Conservation (phyloP, 2,329 filamentous ascomycete species). For the Plectosphaerella sp. region DNA sequence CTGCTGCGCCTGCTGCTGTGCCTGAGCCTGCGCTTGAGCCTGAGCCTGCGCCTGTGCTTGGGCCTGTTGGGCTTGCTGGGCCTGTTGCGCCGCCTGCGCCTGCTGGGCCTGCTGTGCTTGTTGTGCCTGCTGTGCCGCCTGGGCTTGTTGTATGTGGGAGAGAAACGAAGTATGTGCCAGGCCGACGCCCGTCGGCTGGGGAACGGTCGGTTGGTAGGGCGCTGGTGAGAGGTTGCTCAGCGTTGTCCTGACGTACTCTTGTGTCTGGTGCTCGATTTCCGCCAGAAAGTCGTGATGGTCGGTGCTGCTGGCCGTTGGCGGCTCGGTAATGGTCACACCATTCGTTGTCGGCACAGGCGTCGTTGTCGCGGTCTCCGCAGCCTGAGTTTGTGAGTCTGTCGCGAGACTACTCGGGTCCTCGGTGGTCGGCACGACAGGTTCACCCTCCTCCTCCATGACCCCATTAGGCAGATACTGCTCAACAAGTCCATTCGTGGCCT, state of each 20-base stretch:
- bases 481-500: slow-evolving; percentile 35
- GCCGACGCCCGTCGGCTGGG: slow-evolving; percentile 23
- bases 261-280: slow-evolving; percentile 38
- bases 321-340: slow-evolving; percentile 13
- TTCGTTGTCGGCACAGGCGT: slow-evolving; percentile 13
- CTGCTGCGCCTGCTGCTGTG: neutral
- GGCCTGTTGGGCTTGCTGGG: too few species aligned
- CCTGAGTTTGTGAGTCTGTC: neutral
- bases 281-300: slow-evolving; percentile 39
- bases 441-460: slow-evolving; percentile 8
- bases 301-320: slow-evolving; percentile 15
- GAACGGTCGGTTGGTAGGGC: slow-evolving; percentile 36
- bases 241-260: slow-evolving; percentile 39
- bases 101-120: slow-evolving; percentile 26
- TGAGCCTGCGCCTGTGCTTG: slow-evolving; percentile 15
- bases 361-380: slow-evolving; percentile 3
- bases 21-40: neutral
- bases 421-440: slow-evolving; percentile 9
- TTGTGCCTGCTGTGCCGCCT: slow-evolving; percentile 6
- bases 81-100: slow-evolving; percentile 13
- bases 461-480: slow-evolving; percentile 33
- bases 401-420: slow-evolving; percentile 5
- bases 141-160: slow-evolving; percentile 31
- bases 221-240: slow-evolving; percentile 36
- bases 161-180: slow-evolving; percentile 29